phyloP scores from a whole-genome alignment of 495 filamentous ascomycete genomes.

The Rostrohypoxylon terebratum region DNA sequence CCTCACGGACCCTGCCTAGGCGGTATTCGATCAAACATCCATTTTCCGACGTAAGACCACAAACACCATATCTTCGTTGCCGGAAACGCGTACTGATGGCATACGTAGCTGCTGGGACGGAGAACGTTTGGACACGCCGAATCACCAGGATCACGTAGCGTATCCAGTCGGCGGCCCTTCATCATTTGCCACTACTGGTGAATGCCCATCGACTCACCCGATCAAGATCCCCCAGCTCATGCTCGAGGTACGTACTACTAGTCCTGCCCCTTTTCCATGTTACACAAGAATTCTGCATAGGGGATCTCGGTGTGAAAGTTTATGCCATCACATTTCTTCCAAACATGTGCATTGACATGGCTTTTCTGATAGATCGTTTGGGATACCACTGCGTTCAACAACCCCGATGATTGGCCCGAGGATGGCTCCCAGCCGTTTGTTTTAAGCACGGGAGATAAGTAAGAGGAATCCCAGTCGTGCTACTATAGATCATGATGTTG shows the following conservation, averaged over 20 bases:
- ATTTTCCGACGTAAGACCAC: constrained; percentile 55
- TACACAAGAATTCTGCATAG: not conserved
- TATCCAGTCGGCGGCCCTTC: constrained; percentile 52
- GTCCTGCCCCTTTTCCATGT: not conserved
- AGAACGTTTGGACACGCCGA: constrained; percentile 52
- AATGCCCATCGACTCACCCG: constrained; percentile 58
- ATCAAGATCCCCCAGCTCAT: constrained; percentile 59
- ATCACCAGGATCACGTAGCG: constrained; percentile 58
- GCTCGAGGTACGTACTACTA: constrained; percentile 48
- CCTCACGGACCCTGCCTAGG: constrained; percentile 49
- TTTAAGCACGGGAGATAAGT: constrained; percentile 55
- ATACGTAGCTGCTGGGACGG: constrained; percentile 54
- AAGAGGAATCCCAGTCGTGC: constrained; percentile 13
- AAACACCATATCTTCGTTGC: constrained; percentile 26
- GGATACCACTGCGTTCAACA: constrained; percentile 57
- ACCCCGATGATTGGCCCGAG: constrained; percentile 53
- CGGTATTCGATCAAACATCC: constrained; percentile 59
- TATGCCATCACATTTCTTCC: not conserved
- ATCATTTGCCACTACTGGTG: constrained; percentile 51
- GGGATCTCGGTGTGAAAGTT: not conserved
- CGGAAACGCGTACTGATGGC: not conserved
- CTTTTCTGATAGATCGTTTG: constrained; percentile 53
- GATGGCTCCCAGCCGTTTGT: constrained; percentile 58
- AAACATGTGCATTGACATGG: no score
- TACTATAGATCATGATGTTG: not conserved